These are phyloP conservation scores for Lepraria neglecta DNA, from an alignment of 495 filamentous ascomycete species.

Conservation along the genomic window DNA sequence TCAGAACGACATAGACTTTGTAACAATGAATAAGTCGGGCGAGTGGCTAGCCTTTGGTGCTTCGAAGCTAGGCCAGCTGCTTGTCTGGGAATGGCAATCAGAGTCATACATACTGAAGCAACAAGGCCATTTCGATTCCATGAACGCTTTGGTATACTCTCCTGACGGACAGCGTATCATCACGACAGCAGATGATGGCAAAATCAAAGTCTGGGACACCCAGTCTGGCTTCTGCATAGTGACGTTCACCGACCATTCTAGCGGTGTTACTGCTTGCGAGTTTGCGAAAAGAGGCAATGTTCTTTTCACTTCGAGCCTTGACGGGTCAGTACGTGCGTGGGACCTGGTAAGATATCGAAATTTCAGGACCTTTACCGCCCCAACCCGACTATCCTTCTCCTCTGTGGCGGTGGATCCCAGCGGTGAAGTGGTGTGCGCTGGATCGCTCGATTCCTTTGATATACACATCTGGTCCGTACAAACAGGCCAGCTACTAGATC, in stretches of 20 bases:
- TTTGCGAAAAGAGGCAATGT: constrained; percentile 93
- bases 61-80: constrained; percentile 83
- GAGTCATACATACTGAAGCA: constrained; percentile 99
- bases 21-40: constrained; percentile 85
- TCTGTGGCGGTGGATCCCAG: constrained; percentile 93
- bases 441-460: constrained; percentile 91
- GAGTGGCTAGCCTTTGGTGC: constrained; percentile 99
- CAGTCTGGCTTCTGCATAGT: constrained; percentile 95
- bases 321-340: constrained; percentile 92
- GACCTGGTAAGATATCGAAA: constrained; percentile 94
- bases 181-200: constrained; percentile 90
- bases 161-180: constrained; percentile 89
- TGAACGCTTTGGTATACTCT: constrained; percentile 89
- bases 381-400: constrained; percentile 83
- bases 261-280: constrained; percentile 89
- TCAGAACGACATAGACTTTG: constrained; percentile 88
- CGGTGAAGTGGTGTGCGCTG: constrained; percentile 91
- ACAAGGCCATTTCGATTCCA: constrained; percentile 93
- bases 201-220: constrained; percentile 97
- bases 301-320: constrained; percentile 86
- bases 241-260: constrained; percentile 94
- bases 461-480: constrained; percentile 98
- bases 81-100: constrained; percentile 99
- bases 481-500: constrained; percentile 89
- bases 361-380: constrained; percentile 92